These are phyloP conservation scores for Luffa aegyptiaca DNA, from an alignment of 306 rosid genomes.

Conservation along the genomic window DNA sequence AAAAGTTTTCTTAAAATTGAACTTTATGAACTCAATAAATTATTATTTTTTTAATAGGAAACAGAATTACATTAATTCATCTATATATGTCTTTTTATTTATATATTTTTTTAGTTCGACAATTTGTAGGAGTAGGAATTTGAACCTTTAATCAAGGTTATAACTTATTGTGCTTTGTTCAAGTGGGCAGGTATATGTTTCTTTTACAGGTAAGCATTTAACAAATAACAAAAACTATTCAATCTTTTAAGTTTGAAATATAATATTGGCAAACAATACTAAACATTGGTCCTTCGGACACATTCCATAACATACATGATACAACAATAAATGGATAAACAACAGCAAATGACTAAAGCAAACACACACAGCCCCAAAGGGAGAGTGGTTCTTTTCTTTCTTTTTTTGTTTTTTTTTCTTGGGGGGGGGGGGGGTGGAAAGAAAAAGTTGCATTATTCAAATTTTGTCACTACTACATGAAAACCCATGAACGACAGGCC, in stretches of 20 bases:
- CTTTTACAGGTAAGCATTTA: neutral
- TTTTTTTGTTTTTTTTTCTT: neutral
- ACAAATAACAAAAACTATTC: neutral
- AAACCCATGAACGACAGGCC: neutral
- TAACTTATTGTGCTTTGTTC: neutral
- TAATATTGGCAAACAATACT: neutral
- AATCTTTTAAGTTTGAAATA: neutral
- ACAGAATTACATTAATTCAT: neutral
- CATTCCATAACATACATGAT: neutral
- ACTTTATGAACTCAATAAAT: neutral
- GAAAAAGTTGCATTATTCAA: neutral
- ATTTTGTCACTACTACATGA: slow-evolving; percentile 2
- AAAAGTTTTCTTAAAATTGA: neutral
- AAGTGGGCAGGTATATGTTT: neutral
- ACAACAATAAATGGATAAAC: neutral
- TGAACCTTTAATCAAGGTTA: neutral
- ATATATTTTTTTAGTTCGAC: too few relatives aligned
- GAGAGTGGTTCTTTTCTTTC: neutral
- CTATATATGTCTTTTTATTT: neutral
- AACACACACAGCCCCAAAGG: neutral
- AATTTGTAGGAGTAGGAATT: too few relatives aligned
- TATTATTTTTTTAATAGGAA: too few relatives aligned
- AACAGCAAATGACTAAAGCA: neutral
- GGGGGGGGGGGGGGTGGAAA: neutral
- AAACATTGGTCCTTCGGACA: neutral